Base-by-base conservation (phyloP, 768 basidiomycete genomes). In the Xanthoconium stramineum region DNA sequence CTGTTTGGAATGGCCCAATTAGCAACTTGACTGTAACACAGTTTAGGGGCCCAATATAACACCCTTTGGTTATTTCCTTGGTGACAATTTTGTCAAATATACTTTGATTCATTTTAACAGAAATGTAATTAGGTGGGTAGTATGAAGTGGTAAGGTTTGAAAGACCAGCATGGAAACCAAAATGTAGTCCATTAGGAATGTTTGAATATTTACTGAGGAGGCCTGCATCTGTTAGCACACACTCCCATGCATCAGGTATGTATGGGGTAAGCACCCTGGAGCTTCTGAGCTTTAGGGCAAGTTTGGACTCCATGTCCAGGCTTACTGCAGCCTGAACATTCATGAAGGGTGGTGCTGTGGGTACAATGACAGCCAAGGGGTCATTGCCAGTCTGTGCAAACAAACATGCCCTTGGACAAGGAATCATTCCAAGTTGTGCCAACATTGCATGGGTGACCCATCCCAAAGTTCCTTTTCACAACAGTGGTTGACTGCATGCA, bases 11-110 rank as follows among this genome's bases (percentile, higher is more conserved):
- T 1, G 30, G 50, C 1, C 39, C 39, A 3, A 51, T 14, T 3
- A 9, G 2, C 1, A 3, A 2, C 9, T 38, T 15, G 2, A 38
- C 30, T 0, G 7, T 6, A 1, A 5, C 3, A 1, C 2, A 5
- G n/a, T 3, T 8, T 2, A 14, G 20, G 0, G 36, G 44, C 1
- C 52, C 44, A 1, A 46, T 30, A 7, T 53, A 53, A 1, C 28
- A 8, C 1, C 44, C 52, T 13, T 53, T 52, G 6, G 20, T 3
- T 0, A 45, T 12, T 6, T 52, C 43, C 19, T 52, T 52, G 15
- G 10, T n/a, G 7, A 53, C 12, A 5, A 53, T 45, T 3, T 53
- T 28, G 1, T 29, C 11, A 3, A 53, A 46, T 1, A 30, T 6
- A 4, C 1, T 20, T 0, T 14, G 5, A 8, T 36, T 6, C 9